Evolutionary conservation across 2,329 filamentous ascomycete genomes (phyloP).

Genomic region (Xylaria sp.): DNA sequence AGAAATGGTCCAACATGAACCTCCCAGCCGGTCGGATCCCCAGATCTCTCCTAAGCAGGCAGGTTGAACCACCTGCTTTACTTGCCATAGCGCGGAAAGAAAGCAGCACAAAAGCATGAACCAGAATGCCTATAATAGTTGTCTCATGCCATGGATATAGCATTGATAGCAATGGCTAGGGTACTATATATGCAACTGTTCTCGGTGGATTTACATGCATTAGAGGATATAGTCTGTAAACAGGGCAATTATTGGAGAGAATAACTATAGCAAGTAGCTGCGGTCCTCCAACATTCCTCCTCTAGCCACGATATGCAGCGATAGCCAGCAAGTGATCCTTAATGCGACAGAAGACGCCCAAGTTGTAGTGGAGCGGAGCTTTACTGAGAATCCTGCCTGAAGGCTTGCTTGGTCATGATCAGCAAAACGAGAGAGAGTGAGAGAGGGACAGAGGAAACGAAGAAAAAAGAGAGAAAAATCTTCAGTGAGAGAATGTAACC

Average conservation of each 20-base stretch:
- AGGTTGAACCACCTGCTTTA: conserved; percentile 14
- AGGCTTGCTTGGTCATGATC: conserved; percentile 20
- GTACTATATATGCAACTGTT: conserved; percentile 26
- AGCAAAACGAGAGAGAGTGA: neutral
- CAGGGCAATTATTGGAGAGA: conserved; percentile 2
- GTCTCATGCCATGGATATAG: conserved; percentile 24
- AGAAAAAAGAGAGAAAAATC: conserved; percentile 10
- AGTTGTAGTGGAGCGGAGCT: conserved; percentile 23
- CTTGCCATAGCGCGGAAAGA: conserved; percentile 14
- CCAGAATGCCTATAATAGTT: conserved; percentile 17
- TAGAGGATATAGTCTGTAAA: conserved; percentile 26
- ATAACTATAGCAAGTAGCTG: conserved; percentile 33
- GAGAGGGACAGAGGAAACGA: no score
- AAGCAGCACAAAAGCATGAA: conserved; percentile 8
- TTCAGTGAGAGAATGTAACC: conserved; percentile 31
- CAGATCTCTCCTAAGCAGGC: conserved; percentile 20
- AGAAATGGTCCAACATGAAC: conserved; percentile 30
- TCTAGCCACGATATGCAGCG: conserved; percentile 26
- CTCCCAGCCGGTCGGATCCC: conserved; percentile 34
- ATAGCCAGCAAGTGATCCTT: conserved; percentile 25
- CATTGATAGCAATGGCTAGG: conserved; percentile 37
- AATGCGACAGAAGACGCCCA: conserved; percentile 22
- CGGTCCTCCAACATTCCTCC: conserved; percentile 25
- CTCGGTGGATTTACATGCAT: conserved; percentile 14
- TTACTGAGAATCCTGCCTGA: conserved; percentile 10